Percentiles rank a stretch among this genome's conserved stretches.
Conservation (phyloP, 768 basidiomycete species). For the Rossbeevera mucosa region DNA sequence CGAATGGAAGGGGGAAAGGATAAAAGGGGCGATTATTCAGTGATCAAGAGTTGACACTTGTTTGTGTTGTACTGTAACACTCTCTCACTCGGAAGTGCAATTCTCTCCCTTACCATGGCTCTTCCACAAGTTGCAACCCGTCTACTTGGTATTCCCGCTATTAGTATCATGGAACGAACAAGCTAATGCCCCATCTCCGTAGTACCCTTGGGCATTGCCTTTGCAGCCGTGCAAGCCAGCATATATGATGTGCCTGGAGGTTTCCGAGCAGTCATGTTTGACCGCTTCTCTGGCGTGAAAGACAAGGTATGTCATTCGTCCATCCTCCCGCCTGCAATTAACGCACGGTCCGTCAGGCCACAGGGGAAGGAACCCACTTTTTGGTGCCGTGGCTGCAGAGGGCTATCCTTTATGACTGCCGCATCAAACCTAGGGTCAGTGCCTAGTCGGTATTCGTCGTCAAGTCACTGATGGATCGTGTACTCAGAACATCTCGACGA, state of each 20-base stretch:
- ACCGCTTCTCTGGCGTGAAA: constrained; percentile 90
- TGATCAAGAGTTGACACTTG: constrained; percentile 7
- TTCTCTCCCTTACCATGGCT: constrained; percentile 38
- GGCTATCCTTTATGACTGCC: constrained; percentile 95
- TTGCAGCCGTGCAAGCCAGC: constrained; percentile 45
- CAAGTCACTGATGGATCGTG: constrained; percentile 1
- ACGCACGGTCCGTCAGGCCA: constrained; percentile 50
- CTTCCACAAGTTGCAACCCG: constrained; percentile 46
- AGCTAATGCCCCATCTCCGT: constrained; percentile 9
- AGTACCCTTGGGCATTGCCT: constrained; percentile 39
- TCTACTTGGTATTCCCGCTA: constrained; percentile 40
- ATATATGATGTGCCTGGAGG: constrained; percentile 82
- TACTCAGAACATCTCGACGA: constrained; percentile 91
- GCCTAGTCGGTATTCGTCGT: neutral
- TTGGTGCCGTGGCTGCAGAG: constrained; percentile 93
- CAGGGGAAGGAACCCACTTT: constrained; percentile 93
- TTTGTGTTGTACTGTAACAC: constrained; percentile 24
- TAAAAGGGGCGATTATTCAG: constrained; percentile 48
- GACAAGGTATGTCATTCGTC: constrained; percentile 49
- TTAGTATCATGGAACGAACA: neutral
- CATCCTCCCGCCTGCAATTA: neutral
- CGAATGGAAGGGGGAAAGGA: constrained; percentile 67
- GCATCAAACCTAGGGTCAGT: constrained; percentile 90
- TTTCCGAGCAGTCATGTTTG: constrained; percentile 96
- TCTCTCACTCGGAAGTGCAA: neutral